Percentiles rank a stretch among this genome's conserved stretches.
phyloP scores from a whole-genome alignment of 2,329 filamentous ascomycete species.

The Tolypocladium endophyticum region DNA sequence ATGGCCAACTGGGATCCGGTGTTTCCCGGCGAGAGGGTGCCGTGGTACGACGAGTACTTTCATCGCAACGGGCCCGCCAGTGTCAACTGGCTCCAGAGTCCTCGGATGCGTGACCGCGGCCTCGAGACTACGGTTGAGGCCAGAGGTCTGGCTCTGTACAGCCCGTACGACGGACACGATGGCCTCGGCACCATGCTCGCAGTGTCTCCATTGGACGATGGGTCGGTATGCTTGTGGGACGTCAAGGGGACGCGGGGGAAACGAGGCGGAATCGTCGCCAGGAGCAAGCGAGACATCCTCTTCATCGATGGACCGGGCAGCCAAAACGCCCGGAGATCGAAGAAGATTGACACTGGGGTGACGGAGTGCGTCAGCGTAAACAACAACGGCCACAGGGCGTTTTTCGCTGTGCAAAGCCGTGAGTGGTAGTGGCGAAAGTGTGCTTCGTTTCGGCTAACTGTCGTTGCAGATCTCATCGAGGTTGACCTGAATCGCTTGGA shows the following conservation, averaged over 20 bases:
- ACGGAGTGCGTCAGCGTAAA: constrained; percentile 80
- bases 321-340: constrained; percentile 37
- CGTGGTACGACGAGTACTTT: constrained; percentile 86
- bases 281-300: constrained; percentile 57
- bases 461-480: constrained; percentile 53
- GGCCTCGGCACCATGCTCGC: constrained; percentile 38
- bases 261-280: constrained; percentile 53
- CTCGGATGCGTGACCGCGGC: constrained; percentile 31
- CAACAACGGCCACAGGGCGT: constrained; percentile 54
- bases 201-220: constrained; percentile 74
- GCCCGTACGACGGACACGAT: constrained; percentile 38
- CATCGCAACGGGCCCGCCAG: constrained; percentile 67
- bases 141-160: constrained; percentile 61
- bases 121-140: constrained; percentile 48
- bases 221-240: constrained; percentile 82
- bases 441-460: constrained; percentile 1
- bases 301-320: constrained; percentile 40
- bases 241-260: constrained; percentile 43
- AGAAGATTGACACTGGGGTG: constrained; percentile 60
- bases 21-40: constrained; percentile 58
- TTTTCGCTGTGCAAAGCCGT: constrained; percentile 69
- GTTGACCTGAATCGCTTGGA: constrained; percentile 68
- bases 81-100: constrained; percentile 66
- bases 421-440: constrained; percentile 17
- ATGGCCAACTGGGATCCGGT: constrained; percentile 77